phyloP scores from a whole-genome alignment of 768 basidiomycete genomes.

The Gyrodon lividus region DNA sequence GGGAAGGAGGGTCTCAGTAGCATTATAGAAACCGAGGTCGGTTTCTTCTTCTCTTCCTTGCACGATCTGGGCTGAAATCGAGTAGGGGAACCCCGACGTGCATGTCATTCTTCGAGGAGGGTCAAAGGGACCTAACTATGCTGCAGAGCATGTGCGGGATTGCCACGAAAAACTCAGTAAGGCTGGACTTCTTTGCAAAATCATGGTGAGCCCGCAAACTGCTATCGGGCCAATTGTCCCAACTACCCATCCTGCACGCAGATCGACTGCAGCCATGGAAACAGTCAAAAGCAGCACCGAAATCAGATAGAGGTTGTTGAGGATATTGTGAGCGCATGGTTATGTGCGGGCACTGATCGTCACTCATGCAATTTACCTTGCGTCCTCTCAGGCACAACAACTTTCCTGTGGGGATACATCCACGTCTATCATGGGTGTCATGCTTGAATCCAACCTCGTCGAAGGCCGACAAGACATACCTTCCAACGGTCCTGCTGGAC shows the following conservation, averaged over 20 bases:
- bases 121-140: conserved; percentile 85
- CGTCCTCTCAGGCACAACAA: conserved; percentile 58
- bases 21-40: conserved; percentile 90
- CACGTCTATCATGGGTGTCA: conserved; percentile 81
- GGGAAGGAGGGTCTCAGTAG: conserved; percentile 95
- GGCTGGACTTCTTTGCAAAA: conserved; percentile 70
- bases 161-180: conserved; percentile 74
- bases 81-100: conserved; percentile 83
- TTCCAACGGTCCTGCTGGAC: conserved; percentile 60
- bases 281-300: conserved; percentile 87
- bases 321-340: conserved; percentile 64
- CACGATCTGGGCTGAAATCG: conserved; percentile 3
- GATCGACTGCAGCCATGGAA: conserved; percentile 98
- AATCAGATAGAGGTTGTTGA: conserved; percentile 88
- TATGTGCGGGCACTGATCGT: not conserved
- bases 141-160: conserved; percentile 73
- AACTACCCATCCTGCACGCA: conserved; percentile 29
- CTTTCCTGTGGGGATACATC: conserved; percentile 71
- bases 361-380: conserved; percentile 11
- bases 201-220: conserved; percentile 66
- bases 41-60: conserved; percentile 10
- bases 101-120: conserved; percentile 96
- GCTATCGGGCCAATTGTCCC: not conserved
- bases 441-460: conserved; percentile 91
- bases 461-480: conserved; percentile 89